phyloP scores from a whole-genome alignment of 805 yeast species.

The Brettanomyces bruxellensis region DNA sequence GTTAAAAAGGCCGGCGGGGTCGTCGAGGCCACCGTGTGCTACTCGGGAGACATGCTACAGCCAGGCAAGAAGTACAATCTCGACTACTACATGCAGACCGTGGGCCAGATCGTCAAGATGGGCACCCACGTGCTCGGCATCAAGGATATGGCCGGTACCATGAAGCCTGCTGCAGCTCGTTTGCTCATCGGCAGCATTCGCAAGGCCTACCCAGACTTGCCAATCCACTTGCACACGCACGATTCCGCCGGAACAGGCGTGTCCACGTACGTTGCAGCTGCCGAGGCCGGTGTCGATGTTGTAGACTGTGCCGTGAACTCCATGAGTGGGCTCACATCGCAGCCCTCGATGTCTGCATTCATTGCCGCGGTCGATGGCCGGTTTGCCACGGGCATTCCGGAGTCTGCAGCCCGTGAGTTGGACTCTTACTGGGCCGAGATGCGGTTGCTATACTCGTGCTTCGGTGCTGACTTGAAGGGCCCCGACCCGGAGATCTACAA shows the following conservation, averaged over 20 bases:
- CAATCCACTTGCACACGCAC: slow-evolving; percentile 98
- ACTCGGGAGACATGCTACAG: slow-evolving; percentile 97
- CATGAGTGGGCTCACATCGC: slow-evolving; percentile 97
- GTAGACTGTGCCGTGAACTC: slow-evolving; percentile 97
- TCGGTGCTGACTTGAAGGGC: slow-evolving; percentile 97
- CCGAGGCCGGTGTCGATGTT: slow-evolving; percentile 94
- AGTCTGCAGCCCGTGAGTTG: slow-evolving; percentile 62
- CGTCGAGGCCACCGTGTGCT: slow-evolving; percentile 96
- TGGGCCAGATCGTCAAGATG: slow-evolving; percentile 76
- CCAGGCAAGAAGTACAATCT: slow-evolving; percentile 94
- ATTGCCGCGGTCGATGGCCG: slow-evolving; percentile 89
- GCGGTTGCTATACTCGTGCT: slow-evolving; percentile 92
- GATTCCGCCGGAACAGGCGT: slow-evolving; percentile 99
- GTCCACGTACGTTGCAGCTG: slow-evolving; percentile 91
- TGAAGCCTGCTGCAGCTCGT: slow-evolving; percentile 91
- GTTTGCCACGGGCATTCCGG: slow-evolving; percentile 63
- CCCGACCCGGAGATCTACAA: slow-evolving; percentile 99
- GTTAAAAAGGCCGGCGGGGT: slow-evolving; percentile 98
- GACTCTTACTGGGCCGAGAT: slow-evolving; percentile 99
- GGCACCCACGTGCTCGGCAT: slow-evolving; percentile 97
- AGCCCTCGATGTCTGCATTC: slow-evolving; percentile 90
- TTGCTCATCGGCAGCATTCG: slow-evolving; percentile 73
- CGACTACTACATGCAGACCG: slow-evolving; percentile 76
- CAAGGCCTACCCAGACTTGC: slow-evolving; percentile 81
- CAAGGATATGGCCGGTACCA: slow-evolving; percentile 99